Conservation (phyloP, 306 rosid genomes). For the Prunus dulcis region DNA sequence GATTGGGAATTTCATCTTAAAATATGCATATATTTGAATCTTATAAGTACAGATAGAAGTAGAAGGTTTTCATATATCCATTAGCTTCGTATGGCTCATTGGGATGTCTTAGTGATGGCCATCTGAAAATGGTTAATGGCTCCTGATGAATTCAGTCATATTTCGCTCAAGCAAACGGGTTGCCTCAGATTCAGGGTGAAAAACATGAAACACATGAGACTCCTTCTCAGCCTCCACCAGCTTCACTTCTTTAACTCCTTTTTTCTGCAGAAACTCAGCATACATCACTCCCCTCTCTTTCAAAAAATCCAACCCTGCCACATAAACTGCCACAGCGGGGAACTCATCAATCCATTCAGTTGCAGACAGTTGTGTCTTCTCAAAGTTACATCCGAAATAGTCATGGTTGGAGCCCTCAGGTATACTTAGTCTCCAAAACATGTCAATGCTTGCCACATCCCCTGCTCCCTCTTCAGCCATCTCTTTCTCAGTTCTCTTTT, state of each 20-base stretch:
- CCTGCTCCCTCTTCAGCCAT: slow-evolving; percentile 19
- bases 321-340: slow-evolving; percentile 63
- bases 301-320: slow-evolving; percentile 70
- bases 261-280: slow-evolving; percentile 54
- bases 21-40: background rate
- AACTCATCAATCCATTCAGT: slow-evolving; percentile 43
- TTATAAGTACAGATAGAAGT: background rate
- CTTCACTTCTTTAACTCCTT: slow-evolving; percentile 45
- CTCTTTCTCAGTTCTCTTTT: slow-evolving; percentile 60
- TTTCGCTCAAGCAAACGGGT: slow-evolving; percentile 59
- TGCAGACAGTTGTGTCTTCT: slow-evolving; percentile 30
- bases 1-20: background rate
- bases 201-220: slow-evolving; percentile 56
- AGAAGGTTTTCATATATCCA: background rate
- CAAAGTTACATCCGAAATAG: slow-evolving; percentile 62
- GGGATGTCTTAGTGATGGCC: background rate
- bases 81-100: background rate
- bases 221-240: slow-evolving; percentile 59
- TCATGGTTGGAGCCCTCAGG: slow-evolving; percentile 53
- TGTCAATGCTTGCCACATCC: slow-evolving; percentile 38
- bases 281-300: slow-evolving; percentile 79
- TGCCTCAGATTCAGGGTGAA: slow-evolving; percentile 50
- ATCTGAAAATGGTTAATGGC: slow-evolving; percentile 17
- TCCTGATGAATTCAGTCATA: slow-evolving; percentile 56
- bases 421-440: slow-evolving; percentile 69